phyloP scores from a whole-genome alignment of 306 rosid species.

The Trichosanthes truncata region DNA sequence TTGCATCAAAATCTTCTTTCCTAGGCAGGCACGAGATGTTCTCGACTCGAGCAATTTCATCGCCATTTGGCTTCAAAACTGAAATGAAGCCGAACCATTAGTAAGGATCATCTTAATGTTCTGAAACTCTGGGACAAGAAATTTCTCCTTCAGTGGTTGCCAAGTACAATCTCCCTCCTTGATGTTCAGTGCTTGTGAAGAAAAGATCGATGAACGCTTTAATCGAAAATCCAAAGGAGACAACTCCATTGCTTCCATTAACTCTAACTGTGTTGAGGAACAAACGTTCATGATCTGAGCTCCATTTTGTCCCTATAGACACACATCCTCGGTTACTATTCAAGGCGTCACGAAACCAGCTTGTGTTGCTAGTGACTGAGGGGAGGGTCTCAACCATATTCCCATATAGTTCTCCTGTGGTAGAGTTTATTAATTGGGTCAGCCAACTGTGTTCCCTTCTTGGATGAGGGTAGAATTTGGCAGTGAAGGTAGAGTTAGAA shows the following conservation, averaged over 20 bases:
- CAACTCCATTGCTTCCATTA: constrained; percentile 14
- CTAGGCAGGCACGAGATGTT: constrained; percentile 26
- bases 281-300: constrained; percentile 13
- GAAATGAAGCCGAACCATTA: constrained; percentile 22
- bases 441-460: neutral
- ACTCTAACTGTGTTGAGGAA: constrained; percentile 30
- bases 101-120: constrained; percentile 17
- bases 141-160: constrained; percentile 35
- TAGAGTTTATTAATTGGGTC: constrained; percentile 23
- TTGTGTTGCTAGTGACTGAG: constrained; percentile 6
- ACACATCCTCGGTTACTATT: constrained; percentile 20
- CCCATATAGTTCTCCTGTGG: constrained; percentile 31
- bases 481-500: constrained; percentile 31
- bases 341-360: constrained; percentile 19
- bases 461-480: neutral
- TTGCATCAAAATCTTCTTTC: neutral
- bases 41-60: neutral
- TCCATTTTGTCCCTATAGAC: constrained; percentile 29
- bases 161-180: constrained; percentile 23
- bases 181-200: constrained; percentile 11
- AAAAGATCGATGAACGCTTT: constrained; percentile 14
- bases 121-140: constrained; percentile 23
- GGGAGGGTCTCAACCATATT: constrained; percentile 16
- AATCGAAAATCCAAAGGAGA: constrained; percentile 33
- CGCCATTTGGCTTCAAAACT: constrained; percentile 19